These are phyloP conservation scores for Pisolithus tinctorius DNA, from an alignment of 768 basidiomycete genomes.

Conservation along the genomic window DNA sequence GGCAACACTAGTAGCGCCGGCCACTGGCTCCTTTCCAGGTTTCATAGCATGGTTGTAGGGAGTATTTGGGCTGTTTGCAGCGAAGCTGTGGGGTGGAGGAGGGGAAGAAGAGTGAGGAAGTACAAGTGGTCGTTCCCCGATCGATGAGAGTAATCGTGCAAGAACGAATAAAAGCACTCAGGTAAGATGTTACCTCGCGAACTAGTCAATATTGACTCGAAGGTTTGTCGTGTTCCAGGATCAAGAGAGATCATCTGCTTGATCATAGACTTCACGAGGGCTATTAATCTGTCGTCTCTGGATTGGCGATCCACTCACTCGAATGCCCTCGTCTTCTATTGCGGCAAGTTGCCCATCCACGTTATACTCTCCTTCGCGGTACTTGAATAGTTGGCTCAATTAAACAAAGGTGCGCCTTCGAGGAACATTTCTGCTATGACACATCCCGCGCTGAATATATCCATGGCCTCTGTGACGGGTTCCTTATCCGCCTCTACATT, in stretches of 20 bases:
- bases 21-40: slow-evolving; percentile 8
- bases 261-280: slow-evolving; percentile 60
- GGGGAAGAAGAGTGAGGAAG: slow-evolving; percentile 36
- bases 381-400: slow-evolving; percentile 93
- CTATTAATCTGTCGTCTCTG: slow-evolving; percentile 15
- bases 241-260: slow-evolving; percentile 86
- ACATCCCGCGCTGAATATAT: slow-evolving; percentile 92
- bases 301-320: slow-evolving; percentile 44
- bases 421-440: slow-evolving; percentile 94
- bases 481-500: slow-evolving; percentile 47
- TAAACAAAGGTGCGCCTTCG: slow-evolving; percentile 90
- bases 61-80: slow-evolving; percentile 23
- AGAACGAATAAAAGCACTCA: slow-evolving; percentile 90
- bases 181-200: slow-evolving; percentile 81
- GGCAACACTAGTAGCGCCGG: slow-evolving; percentile 16
- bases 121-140: slow-evolving; percentile 58
- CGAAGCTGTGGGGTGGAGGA: slow-evolving; percentile 22
- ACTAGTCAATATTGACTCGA: slow-evolving; percentile 68
- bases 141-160: slow-evolving; percentile 82
- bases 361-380: slow-evolving; percentile 76
- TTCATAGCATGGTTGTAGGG: slow-evolving; percentile 28
- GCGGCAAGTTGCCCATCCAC: slow-evolving; percentile 64
- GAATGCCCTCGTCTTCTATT: slow-evolving; percentile 77
- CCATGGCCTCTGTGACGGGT: slow-evolving; percentile 93
- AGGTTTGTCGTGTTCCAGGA: slow-evolving; percentile 69